Evolutionary conservation across 2,329 filamentous ascomycete genomes (phyloP).

Genomic region (Fusarium falciforme): DNA sequence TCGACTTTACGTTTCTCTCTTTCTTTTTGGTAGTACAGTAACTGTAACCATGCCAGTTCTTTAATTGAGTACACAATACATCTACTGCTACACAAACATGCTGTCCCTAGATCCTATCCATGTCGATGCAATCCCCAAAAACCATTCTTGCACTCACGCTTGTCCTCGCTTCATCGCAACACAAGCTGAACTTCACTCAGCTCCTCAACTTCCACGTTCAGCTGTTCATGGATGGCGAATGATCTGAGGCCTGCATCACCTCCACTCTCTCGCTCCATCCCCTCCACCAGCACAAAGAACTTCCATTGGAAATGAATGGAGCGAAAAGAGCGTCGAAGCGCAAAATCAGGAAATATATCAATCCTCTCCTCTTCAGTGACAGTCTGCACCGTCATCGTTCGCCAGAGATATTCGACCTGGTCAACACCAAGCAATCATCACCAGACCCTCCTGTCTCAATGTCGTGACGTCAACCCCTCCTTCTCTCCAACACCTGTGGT

Average conservation of each 20-base stretch:
- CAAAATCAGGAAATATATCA: neutral
- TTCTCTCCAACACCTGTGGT: conserved; percentile 12
- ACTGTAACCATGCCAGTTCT: neutral
- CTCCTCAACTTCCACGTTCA: conserved; percentile 14
- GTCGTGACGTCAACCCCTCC: conserved; percentile 34
- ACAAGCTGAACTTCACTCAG: neutral
- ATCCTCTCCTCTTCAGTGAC: neutral
- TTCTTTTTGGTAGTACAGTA: neutral
- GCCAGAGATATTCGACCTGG: neutral
- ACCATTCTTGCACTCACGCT: neutral
- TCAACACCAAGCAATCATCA: conserved; percentile 30
- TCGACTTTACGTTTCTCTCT: neutral
- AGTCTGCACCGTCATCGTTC: neutral
- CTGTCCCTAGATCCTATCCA: neutral
- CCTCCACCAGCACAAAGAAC: neutral
- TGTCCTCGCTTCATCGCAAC: neutral
- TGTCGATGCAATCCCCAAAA: neutral
- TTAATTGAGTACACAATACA: neutral
- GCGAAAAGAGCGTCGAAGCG: neutral
- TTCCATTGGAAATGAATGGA: neutral
- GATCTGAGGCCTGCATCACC: neutral
- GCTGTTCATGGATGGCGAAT: conserved; percentile 25
- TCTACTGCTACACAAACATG: neutral
- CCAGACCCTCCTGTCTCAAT: conserved; percentile 13
- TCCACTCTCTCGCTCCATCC: neutral